Percentiles rank a stretch among this genome's conserved stretches.
Evolutionary conservation across 2,329 filamentous ascomycete genomes (phyloP).

Genomic region (Sporothrix pallida): DNA sequence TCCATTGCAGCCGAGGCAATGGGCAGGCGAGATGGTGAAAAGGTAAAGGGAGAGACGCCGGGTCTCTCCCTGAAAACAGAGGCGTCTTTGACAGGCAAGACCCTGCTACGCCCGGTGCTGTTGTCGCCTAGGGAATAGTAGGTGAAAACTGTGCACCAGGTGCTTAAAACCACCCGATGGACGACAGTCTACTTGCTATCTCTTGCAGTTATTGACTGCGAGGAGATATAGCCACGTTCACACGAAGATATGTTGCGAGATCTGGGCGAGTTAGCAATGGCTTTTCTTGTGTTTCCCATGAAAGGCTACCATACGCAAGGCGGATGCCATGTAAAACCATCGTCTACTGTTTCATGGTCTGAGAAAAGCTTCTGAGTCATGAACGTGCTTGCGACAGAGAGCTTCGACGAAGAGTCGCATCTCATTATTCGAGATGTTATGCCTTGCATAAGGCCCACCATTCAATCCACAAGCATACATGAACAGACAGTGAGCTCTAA

Average conservation of each 20-base stretch:
- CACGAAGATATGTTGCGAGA: background rate
- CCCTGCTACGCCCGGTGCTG: background rate
- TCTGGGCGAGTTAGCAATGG: background rate
- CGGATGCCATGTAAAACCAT: background rate
- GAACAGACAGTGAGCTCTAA: too few species aligned
- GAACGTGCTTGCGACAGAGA: conserved; percentile 16
- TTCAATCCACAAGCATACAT: background rate
- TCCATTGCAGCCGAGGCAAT: conserved; percentile 20
- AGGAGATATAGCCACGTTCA: background rate
- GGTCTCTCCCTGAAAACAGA: conserved; percentile 24
- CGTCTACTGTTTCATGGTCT: too few species aligned
- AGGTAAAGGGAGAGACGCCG: conserved; percentile 24
- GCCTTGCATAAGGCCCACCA: background rate
- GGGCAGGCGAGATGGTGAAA: background rate
- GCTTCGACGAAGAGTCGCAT: background rate
- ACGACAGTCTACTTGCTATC: background rate
- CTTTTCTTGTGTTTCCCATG: background rate
- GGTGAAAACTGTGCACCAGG: background rate
- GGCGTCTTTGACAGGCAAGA: background rate
- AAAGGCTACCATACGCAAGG: background rate
- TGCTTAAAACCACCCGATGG: background rate
- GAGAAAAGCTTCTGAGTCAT: background rate
- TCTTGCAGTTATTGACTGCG: background rate
- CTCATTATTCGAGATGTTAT: background rate
- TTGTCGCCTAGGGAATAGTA: background rate